A percentile compares a stretch with the other conserved stretches of the same genome.
phyloP scores from a whole-genome alignment of 2,329 filamentous ascomycete genomes.

The Ascochyta koolunga region DNA sequence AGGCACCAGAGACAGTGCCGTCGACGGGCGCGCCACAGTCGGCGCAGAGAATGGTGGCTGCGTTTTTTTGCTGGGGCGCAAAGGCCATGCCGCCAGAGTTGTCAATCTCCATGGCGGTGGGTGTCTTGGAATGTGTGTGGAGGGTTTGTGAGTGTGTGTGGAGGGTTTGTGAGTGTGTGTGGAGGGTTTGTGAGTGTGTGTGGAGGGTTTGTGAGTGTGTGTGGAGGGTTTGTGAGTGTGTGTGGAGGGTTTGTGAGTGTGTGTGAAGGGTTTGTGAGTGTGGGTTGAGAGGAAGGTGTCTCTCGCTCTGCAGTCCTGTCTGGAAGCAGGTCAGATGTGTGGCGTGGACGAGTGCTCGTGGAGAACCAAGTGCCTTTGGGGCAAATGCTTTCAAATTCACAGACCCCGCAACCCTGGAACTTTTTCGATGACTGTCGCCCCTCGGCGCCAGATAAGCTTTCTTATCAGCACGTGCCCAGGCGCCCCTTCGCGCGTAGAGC shows the following conservation, averaged over 20 bases:
- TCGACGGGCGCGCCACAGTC: conserved; percentile 97
- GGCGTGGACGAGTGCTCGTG: background rate
- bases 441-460: conserved; percentile 11
- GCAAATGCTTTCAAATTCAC: conserved; percentile 40
- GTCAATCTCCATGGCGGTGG: conserved; percentile 50
- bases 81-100: conserved; percentile 42
- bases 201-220: too few relatives aligned
- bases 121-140: conserved; percentile 3
- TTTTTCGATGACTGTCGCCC: conserved; percentile 28
- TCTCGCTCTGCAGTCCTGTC: conserved; percentile 3
- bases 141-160: background rate
- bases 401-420: conserved; percentile 31
- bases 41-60: conserved; percentile 88
- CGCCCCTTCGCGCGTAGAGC: conserved; percentile 11
- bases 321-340: conserved; percentile 1
- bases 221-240: background rate
- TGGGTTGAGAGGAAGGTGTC: background rate
- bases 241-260: too few relatives aligned
- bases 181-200: background rate
- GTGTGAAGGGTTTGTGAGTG: background rate
- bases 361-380: conserved; percentile 12
- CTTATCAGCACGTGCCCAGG: conserved; percentile 41
- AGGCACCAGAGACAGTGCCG: conserved; percentile 81
- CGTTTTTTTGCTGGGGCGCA: conserved; percentile 46
- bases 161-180: background rate